These are phyloP conservation scores for Wickerhamiella sergipiensis DNA, from an alignment of 805 yeast genomes.

Conservation along the genomic window DNA sequence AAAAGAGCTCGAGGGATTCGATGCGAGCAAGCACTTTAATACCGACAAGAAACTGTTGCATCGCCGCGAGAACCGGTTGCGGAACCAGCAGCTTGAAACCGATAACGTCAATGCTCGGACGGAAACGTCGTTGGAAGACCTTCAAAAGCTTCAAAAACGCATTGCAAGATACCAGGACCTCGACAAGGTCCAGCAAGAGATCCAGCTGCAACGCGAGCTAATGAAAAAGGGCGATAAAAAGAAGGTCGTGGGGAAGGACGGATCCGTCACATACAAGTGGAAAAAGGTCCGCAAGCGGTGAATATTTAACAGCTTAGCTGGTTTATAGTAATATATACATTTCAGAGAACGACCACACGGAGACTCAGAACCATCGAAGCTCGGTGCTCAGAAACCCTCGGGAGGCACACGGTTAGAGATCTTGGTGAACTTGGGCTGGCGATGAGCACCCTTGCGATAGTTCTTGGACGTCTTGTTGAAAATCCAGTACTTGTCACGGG, in stretches of 20 bases:
- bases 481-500: slow-evolving; percentile 77
- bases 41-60: slow-evolving; percentile 53
- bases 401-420: slow-evolving; percentile 71
- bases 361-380: too few species aligned
- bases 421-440: slow-evolving; percentile 79
- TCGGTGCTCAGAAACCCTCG: slow-evolving; percentile 43
- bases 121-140: slow-evolving; percentile 40
- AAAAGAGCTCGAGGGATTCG: slow-evolving; percentile 41
- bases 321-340: slow-evolving; percentile 1
- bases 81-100: slow-evolving; percentile 38
- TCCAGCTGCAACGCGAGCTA: slow-evolving; percentile 69
- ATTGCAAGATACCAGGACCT: slow-evolving; percentile 60
- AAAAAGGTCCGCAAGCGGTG: slow-evolving; percentile 37
- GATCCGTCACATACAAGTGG: slow-evolving; percentile 71
- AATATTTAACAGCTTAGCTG: background rate
- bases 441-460: slow-evolving; percentile 78
- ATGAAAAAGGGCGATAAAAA: slow-evolving; percentile 85
- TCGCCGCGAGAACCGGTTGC: slow-evolving; percentile 60
- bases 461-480: slow-evolving; percentile 60
- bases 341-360: too few species aligned
- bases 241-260: slow-evolving; percentile 53
- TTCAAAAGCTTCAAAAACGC: slow-evolving; percentile 45
- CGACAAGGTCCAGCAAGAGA: slow-evolving; percentile 49
- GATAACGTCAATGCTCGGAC: slow-evolving; percentile 2
- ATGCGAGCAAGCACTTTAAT: slow-evolving; percentile 51